These are phyloP conservation scores for Klebsormidium nitens DNA, from an alignment of 139 green algal species.

Conservation along the genomic window DNA sequence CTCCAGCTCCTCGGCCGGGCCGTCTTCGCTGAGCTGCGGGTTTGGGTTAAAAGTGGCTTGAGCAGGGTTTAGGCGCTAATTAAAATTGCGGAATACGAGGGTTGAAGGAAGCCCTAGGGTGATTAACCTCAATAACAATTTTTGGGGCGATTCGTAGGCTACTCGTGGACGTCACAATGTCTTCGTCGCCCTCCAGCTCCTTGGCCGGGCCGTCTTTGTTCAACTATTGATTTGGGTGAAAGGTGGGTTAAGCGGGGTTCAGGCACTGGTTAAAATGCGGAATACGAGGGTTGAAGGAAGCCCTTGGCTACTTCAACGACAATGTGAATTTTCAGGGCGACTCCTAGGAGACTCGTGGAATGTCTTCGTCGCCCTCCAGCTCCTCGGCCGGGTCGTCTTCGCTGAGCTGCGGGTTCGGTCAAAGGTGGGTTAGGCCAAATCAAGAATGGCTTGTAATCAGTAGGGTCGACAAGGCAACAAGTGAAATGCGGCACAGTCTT, in stretches of 20 bases:
- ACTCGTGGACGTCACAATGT: slow-evolving; percentile 51
- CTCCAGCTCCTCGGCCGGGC: slow-evolving; percentile 68
- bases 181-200: slow-evolving; percentile 69
- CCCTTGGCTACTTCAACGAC: no score
- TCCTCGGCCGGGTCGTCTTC: slow-evolving; percentile 62
- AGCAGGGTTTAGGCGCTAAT: neutral
- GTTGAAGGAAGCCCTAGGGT: neutral
- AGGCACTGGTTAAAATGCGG: neutral
- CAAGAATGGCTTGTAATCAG: neutral
- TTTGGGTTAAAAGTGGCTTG: neutral
- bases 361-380: slow-evolving; percentile 67
- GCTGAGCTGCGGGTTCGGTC: slow-evolving; percentile 49
- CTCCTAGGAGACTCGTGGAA: slow-evolving; percentile 65
- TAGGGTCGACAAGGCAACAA: neutral
- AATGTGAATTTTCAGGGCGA: no score
- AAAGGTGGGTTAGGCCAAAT: neutral
- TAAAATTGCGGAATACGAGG: neutral
- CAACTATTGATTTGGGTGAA: slow-evolving; percentile 42
- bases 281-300: no score
- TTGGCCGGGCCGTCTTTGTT: slow-evolving; percentile 55
- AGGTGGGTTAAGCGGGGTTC: neutral
- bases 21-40: slow-evolving; percentile 60
- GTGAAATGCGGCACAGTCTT: slow-evolving; percentile 38
- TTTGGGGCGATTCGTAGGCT: slow-evolving; percentile 32
- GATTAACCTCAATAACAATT: neutral